Conservation (phyloP, 176 grass and related monocot species). For the Musa acuminata region DNA sequence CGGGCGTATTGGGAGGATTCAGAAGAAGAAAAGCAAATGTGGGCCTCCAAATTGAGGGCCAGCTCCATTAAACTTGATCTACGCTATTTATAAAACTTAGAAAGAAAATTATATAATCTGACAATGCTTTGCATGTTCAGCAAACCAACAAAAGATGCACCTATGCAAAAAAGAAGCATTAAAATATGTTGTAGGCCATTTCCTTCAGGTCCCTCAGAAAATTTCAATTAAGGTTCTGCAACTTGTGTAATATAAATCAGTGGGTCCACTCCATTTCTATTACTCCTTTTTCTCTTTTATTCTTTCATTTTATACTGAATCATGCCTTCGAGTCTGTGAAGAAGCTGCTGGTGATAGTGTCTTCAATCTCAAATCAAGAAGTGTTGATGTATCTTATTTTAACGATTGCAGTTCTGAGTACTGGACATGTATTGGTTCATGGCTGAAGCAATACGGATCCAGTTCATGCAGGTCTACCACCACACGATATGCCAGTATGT, state of each 20-base stretch:
- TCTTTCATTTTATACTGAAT: not conserved
- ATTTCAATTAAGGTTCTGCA: not conserved
- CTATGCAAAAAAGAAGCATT: not conserved
- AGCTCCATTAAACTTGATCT: not conserved
- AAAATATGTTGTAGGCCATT: not conserved
- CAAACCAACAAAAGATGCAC: not conserved
- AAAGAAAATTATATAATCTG: not conserved
- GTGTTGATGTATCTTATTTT: not conserved
- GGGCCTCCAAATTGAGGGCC: not conserved
- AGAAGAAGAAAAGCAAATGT: not conserved
- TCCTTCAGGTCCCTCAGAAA: not conserved
- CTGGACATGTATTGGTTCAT: no score
- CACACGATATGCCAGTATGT: no score
- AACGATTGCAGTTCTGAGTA: no score
- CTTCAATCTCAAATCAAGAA: not conserved
- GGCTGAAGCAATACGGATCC: no score
- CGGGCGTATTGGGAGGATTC: not conserved
- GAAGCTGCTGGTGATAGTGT: not conserved
- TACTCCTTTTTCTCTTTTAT: not conserved
- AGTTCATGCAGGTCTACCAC: no score
- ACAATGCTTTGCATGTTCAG: not conserved
- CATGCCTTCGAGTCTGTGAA: not conserved
- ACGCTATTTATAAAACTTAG: not conserved
- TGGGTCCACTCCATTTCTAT: no score
- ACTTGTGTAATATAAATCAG: not conserved